Evolutionary conservation across 768 basidiomycete genomes (phyloP).

Genomic region (Termitomyces sp.): DNA sequence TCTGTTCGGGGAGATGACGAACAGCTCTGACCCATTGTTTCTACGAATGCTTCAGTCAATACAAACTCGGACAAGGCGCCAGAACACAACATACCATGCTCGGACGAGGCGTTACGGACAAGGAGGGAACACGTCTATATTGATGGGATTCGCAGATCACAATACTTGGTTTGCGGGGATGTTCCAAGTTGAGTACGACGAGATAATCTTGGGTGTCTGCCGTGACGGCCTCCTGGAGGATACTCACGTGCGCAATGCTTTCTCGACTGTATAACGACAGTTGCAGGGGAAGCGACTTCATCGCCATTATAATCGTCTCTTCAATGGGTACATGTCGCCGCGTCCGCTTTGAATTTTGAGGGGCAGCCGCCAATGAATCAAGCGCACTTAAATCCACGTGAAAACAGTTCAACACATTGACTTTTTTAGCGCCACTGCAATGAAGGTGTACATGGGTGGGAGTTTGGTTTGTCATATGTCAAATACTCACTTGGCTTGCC

Average conservation of each 20-base stretch:
- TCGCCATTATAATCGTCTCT: not conserved
- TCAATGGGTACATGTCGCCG: not conserved
- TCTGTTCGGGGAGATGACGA: slow-evolving; percentile 46
- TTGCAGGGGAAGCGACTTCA: not conserved
- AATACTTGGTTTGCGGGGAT: not conserved
- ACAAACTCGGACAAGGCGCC: not conserved
- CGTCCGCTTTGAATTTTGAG: not conserved
- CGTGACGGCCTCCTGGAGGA: not conserved
- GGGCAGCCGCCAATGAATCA: slow-evolving; percentile 30
- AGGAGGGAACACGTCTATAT: not conserved
- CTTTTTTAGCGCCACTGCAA: too few relatives aligned
- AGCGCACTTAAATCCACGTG: slow-evolving; percentile 36
- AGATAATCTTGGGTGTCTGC: not conserved
- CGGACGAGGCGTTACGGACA: too few relatives aligned
- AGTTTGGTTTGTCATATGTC: too few relatives aligned
- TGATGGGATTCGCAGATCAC: too few relatives aligned
- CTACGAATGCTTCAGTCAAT: slow-evolving; percentile 20
- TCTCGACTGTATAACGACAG: not conserved
- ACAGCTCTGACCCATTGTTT: slow-evolving; percentile 46
- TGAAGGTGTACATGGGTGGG: too few relatives aligned
- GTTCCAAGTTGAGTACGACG: not conserved
- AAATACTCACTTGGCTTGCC: too few relatives aligned
- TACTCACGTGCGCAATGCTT: not conserved
- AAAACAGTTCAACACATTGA: slow-evolving; percentile 26
- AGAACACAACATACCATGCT: not conserved